Evolutionary conservation across 257 asterid species (phyloP).

Genomic region (Solanum tarapatanum): DNA sequence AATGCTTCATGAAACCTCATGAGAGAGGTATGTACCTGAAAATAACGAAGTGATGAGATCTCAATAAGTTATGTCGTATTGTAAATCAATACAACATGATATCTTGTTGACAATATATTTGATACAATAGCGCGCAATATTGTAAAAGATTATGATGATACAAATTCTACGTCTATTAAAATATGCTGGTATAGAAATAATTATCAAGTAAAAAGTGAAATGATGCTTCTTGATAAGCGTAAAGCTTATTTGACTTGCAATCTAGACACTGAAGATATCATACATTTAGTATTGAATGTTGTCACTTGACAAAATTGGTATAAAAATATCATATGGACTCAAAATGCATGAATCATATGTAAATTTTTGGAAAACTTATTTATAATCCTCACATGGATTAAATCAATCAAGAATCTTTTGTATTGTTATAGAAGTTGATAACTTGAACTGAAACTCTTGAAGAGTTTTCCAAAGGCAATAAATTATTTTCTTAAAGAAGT

Average conservation of each 20-base stretch:
- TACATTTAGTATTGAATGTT: neutral
- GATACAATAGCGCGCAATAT: neutral
- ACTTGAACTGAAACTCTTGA: neutral
- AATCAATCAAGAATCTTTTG: no score
- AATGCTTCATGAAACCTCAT: no score
- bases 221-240: neutral
- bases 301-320: neutral
- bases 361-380: no score
- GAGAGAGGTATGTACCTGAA: no score
- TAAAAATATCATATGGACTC: neutral
- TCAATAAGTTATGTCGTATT: no score
- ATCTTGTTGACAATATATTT: no score
- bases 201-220: neutral
- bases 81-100: no score
- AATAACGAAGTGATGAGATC: no score
- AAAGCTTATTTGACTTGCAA: neutral
- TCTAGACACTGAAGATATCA: neutral
- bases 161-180: neutral
- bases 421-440: neutral
- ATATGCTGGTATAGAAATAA: neutral
- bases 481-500: neutral
- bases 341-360: neutral
- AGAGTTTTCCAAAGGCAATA: neutral
- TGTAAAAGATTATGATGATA: neutral
- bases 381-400: neutral